phyloP scores from a whole-genome alignment of 164 flowering plant species.

The Tinospora cordifolia region DNA sequence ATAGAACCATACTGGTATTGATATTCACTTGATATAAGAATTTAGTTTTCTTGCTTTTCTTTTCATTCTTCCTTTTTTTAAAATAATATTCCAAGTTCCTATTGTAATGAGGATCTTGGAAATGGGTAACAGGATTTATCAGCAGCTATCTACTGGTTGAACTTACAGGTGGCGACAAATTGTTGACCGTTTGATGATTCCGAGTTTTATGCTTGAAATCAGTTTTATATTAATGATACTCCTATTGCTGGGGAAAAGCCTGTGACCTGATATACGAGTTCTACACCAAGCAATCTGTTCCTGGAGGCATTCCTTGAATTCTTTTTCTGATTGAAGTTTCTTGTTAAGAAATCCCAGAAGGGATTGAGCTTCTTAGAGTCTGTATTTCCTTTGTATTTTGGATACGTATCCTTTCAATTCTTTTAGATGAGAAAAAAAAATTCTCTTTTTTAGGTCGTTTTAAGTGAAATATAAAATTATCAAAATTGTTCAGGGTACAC shows the following conservation, averaged over 20 bases:
- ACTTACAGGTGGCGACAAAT: slow-evolving; percentile 90
- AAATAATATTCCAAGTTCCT: slow-evolving; percentile 19
- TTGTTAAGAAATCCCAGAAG: background rate
- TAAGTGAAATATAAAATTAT: background rate
- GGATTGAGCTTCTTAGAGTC: slow-evolving; percentile 7
- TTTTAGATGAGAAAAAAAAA: background rate
- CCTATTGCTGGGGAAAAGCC: slow-evolving; percentile 37
- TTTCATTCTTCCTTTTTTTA: too few relatives aligned
- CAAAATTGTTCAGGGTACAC: slow-evolving; percentile 7
- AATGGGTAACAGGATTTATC: slow-evolving; percentile 92
- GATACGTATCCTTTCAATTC: background rate
- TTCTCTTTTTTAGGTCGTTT: background rate
- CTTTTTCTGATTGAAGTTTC: background rate
- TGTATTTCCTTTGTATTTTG: slow-evolving; percentile 4
- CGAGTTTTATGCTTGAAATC: slow-evolving; percentile 36
- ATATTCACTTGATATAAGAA: background rate
- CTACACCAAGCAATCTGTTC: background rate
- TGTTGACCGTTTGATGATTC: slow-evolving; percentile 35
- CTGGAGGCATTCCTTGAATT: background rate
- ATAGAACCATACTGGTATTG: background rate
- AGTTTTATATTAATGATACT: slow-evolving; percentile 46
- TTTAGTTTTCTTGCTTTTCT: background rate
- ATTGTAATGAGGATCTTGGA: slow-evolving; percentile 49
- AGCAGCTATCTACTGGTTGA: slow-evolving; percentile 99
- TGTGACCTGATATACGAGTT: slow-evolving; percentile 8